phyloP scores from a whole-genome alignment of 139 green algal species.

The Edaphochlamys debaryana region DNA sequence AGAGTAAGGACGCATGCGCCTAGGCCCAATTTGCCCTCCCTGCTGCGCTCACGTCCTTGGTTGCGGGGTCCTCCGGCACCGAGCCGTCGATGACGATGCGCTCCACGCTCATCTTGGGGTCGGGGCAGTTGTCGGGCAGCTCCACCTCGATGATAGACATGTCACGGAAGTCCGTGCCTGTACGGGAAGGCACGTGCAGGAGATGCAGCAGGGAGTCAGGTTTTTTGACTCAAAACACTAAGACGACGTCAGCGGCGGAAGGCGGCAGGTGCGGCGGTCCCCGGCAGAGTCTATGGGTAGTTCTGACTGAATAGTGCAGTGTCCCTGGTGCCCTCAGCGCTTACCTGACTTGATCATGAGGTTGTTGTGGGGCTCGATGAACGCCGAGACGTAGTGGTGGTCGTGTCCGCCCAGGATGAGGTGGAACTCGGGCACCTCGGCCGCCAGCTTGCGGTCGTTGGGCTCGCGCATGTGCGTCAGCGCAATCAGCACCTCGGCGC shows the following conservation, averaged over 20 bases:
- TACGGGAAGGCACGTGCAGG: too few species aligned
- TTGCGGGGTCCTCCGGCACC: slow-evolving; percentile 57
- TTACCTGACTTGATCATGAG: slow-evolving; percentile 77
- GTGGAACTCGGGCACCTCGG: slow-evolving; percentile 71
- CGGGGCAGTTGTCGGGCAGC: slow-evolving; percentile 2
- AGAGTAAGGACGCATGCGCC: too few species aligned
- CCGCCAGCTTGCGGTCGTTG: slow-evolving; percentile 69
- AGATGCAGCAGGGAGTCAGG: too few species aligned
- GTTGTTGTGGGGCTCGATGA: slow-evolving; percentile 66
- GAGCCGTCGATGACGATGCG: slow-evolving; percentile 50
- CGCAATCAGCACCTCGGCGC: slow-evolving; percentile 77
- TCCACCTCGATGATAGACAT: slow-evolving; percentile 51
- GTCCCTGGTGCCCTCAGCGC: background rate
- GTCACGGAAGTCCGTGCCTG: slow-evolving; percentile 54
- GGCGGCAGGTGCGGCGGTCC: too few species aligned
- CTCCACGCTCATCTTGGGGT: slow-evolving; percentile 53
- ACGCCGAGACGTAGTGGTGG: slow-evolving; percentile 72
- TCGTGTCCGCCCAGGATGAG: slow-evolving; percentile 84
- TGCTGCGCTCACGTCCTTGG: background rate
- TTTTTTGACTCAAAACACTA: too few species aligned
- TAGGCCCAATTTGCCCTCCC: background rate
- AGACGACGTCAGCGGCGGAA: too few species aligned
- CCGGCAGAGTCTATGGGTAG: too few species aligned
- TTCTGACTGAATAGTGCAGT: too few species aligned
- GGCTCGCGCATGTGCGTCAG: slow-evolving; percentile 85